Percentiles rank a stretch among this genome's conserved stretches.
Conservation (phyloP, 192 early-diverging fungal genomes). For the Linnemannia elongata region DNA sequence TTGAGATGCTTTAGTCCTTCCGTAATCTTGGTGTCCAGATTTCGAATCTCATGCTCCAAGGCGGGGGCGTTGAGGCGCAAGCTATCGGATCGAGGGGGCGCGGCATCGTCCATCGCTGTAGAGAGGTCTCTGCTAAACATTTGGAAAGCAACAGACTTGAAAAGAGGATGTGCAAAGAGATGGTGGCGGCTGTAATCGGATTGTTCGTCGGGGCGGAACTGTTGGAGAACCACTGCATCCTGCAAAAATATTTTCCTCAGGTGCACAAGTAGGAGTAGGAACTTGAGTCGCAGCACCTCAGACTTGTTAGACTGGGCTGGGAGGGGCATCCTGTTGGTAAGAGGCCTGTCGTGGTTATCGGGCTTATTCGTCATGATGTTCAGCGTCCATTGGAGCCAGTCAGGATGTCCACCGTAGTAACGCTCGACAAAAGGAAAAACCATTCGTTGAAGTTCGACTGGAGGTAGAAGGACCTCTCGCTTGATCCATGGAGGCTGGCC, state of each 20-base stretch:
- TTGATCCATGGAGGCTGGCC: neutral
- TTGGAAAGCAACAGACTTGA: neutral
- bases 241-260: neutral
- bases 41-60: too few relatives aligned
- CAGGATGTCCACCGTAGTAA: neutral
- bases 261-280: neutral
- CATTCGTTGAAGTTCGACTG: neutral
- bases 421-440: neutral
- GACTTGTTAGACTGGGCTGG: neutral
- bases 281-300: constrained; percentile 1
- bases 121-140: too few relatives aligned
- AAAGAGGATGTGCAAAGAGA: neutral
- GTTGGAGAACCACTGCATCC: neutral
- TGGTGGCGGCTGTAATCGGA: neutral
- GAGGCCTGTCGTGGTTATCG: too few relatives aligned
- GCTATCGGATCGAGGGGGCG: too few relatives aligned
- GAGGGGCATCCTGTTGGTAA: neutral
- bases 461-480: neutral
- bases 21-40: too few relatives aligned
- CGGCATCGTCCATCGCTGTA: too few relatives aligned
- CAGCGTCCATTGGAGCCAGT: neutral
- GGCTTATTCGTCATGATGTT: neutral
- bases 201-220: neutral
- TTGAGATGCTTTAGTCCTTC: too few relatives aligned
- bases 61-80: too few relatives aligned